Base-by-base conservation (phyloP, 306 rosid genomes). In the Lithocarpus polystachyus region DNA sequence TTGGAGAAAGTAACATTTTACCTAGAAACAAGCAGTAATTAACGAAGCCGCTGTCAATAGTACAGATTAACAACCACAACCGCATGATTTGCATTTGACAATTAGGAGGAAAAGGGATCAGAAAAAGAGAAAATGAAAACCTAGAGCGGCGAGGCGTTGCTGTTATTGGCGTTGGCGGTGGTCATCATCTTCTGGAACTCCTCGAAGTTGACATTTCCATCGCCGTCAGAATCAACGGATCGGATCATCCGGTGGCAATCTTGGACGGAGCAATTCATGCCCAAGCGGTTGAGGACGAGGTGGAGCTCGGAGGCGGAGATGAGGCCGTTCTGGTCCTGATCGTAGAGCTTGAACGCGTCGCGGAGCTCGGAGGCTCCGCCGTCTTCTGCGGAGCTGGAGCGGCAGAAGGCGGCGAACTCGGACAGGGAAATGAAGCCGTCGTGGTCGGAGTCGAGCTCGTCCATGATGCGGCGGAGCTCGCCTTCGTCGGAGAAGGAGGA, bases 121-220 rank as follows among this genome's bases (percentile, higher is more conserved):
- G 53, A 48, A 48, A 43, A 13, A 2, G 15, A 2, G 17, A 13
- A 45, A 48, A 13, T 13, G 4, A 10, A 10, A 26, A 62, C 37
- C 81, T 86, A 82, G 2, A 31, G 71, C 55, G 69, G 52, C 59
- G 81, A 45, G 51, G 73, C 77, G 37, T 80, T 70, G 3, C 22
- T 22, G 33, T 35, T 19, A 19, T 17, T 82, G 82, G 22, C 11
- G 24, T 18, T 69, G 13, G 13, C 17, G 82, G 77, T 78, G 76
- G 56, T 83, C 99, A 93, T 96, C 99, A 96, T 96, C 84, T 75
- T 68, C 89, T 79, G 79, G 79, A 96, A 96, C 85, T 96, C 99
- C 4, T 83, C 89, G 82, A 91, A 96, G 76, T 88, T 91, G 40
- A 96, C 99, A 76, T 88, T 83, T 3, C 92, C 97, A 31, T 96